These are phyloP conservation scores for Olyra latifolia DNA, from an alignment of 176 grass and related monocot genomes.

Conservation along the genomic window DNA sequence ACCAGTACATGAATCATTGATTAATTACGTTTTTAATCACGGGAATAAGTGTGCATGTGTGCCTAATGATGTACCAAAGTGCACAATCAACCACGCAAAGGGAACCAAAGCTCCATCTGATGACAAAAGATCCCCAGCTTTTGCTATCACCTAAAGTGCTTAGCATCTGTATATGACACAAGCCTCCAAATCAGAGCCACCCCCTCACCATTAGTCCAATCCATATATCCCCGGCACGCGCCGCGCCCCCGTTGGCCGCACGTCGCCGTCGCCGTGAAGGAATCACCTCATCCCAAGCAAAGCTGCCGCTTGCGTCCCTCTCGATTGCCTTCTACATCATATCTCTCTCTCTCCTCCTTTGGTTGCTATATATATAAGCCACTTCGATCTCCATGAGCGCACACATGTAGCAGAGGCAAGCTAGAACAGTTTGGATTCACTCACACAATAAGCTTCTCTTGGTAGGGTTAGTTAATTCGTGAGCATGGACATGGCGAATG, in stretches of 20 bases:
- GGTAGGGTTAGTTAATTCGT: not conserved
- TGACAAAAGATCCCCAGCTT: slow-evolving; percentile 5
- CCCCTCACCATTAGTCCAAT: not conserved
- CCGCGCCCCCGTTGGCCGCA: not conserved
- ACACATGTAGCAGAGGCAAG: not conserved
- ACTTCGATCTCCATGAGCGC: slow-evolving; percentile 5
- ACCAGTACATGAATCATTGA: not conserved
- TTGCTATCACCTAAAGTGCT: slow-evolving; percentile 3
- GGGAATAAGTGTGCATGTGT: not conserved
- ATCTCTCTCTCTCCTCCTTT: not conserved
- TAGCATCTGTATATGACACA: not conserved
- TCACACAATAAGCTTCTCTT: not conserved
- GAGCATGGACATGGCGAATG: slow-evolving; percentile 29
- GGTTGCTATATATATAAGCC: slow-evolving; percentile 4
- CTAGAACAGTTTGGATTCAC: not conserved
- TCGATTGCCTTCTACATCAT: slow-evolving; percentile 3
- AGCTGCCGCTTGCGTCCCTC: slow-evolving; percentile 19
- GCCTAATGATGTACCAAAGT: slow-evolving; percentile 30
- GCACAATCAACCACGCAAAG: slow-evolving; percentile 2
- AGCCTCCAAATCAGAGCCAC: slow-evolving; percentile 8
- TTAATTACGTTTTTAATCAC: not conserved
- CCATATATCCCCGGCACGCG: slow-evolving; percentile 29
- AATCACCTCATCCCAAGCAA: slow-evolving; percentile 50
- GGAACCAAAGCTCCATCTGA: not conserved
- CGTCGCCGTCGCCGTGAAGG: slow-evolving; percentile 17